These are phyloP conservation scores for Pinus taeda DNA, from an alignment of 75 land plant species.

Conservation along the genomic window DNA sequence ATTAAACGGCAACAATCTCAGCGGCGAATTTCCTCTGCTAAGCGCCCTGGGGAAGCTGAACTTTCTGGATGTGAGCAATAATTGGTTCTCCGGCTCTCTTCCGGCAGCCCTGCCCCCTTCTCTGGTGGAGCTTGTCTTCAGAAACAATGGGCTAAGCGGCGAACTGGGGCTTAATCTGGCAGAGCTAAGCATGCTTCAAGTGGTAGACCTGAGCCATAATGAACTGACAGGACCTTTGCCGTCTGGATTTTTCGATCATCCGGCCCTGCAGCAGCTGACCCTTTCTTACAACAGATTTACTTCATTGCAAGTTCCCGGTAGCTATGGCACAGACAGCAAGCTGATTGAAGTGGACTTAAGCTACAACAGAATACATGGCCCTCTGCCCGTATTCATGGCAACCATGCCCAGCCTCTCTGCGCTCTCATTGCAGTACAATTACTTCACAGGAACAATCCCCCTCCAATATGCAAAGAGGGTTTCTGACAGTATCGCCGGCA, in stretches of 20 bases:
- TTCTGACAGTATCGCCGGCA: constrained; percentile 24
- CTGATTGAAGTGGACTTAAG: constrained; percentile 55
- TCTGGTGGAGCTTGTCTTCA: constrained; percentile 38
- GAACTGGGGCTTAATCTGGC: constrained; percentile 15
- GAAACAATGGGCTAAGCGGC: constrained; percentile 42
- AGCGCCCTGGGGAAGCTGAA: constrained; percentile 16
- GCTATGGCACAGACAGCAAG: constrained; percentile 18
- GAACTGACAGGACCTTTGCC: constrained; percentile 42
- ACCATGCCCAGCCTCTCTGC: constrained; percentile 54
- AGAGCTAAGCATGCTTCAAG: constrained; percentile 23
- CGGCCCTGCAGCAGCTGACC: constrained; percentile 51
- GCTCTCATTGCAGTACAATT: constrained; percentile 46
- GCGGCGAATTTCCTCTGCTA: constrained; percentile 54
- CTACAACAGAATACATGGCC: constrained; percentile 43
- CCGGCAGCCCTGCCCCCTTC: constrained; percentile 38
- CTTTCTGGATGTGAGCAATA: constrained; percentile 52
- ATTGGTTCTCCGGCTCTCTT: constrained; percentile 38
- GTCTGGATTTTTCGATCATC: constrained; percentile 40
- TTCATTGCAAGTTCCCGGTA: constrained; percentile 23
- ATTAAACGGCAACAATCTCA: constrained; percentile 47
- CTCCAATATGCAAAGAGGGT: constrained; percentile 49
- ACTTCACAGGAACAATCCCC: constrained; percentile 57
- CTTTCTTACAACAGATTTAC: constrained; percentile 45
- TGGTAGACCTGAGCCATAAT: constrained; percentile 54
- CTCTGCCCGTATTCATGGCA: constrained; percentile 51